Percentiles rank a stretch among this genome's conserved stretches.
phyloP scores from a whole-genome alignment of 2,329 filamentous ascomycete species.

The Trichoderma cornu-damae region DNA sequence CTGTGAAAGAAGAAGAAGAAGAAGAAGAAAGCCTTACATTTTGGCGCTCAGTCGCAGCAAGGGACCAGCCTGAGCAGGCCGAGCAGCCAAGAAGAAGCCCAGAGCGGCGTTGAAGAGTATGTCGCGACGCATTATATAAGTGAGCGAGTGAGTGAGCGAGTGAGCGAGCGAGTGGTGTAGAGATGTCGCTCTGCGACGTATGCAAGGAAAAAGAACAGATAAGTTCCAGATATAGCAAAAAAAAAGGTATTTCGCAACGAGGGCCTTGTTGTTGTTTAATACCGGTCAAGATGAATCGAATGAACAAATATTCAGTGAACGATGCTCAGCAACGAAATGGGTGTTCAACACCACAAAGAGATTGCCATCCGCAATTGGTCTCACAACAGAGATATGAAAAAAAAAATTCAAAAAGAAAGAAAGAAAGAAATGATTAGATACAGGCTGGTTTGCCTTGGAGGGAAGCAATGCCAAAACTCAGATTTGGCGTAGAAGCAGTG shows the following conservation, averaged over 20 bases:
- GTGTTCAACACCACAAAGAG: slow-evolving; percentile 14
- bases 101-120: slow-evolving; percentile 24
- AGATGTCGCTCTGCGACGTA: not conserved
- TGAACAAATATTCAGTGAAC: slow-evolving; percentile 1
- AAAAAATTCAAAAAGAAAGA: not conserved
- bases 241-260: too few relatives aligned
- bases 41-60: slow-evolving; percentile 29
- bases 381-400: not conserved
- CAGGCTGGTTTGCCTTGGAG: too few relatives aligned
- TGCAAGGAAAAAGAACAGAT: not conserved
- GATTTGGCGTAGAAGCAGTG: not conserved
- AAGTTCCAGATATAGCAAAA: not conserved
- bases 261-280: too few relatives aligned
- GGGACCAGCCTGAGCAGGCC: slow-evolving; percentile 34
- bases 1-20: too few relatives aligned
- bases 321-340: not conserved
- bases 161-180: too few relatives aligned
- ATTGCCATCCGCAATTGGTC: not conserved
- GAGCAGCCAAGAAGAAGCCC: slow-evolving; percentile 28
- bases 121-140: slow-evolving; percentile 25
- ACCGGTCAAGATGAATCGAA: not conserved
- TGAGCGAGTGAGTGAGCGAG: too few relatives aligned
- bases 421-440: not conserved
- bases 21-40: slow-evolving; percentile 25
- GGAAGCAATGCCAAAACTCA: not conserved